A percentile compares a stretch with the other conserved stretches of the same genome.
These are phyloP conservation scores for Gymnopus androsaceus DNA, from an alignment of 1,284 basidiomycete genomes.

Conservation along the genomic window DNA sequence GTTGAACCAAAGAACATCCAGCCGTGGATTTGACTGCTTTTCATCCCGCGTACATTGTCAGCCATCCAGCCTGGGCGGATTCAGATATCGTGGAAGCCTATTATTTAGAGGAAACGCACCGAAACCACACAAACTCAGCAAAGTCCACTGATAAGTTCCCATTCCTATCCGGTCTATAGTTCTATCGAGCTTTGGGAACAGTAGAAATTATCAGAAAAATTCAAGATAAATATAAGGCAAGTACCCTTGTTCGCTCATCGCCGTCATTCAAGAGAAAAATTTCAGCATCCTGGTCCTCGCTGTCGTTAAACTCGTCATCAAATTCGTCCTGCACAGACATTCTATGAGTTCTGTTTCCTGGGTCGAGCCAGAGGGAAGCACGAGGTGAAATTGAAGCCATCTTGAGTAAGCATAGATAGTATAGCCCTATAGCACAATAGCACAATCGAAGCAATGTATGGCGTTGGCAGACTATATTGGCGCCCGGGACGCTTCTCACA, in stretches of 20 bases:
- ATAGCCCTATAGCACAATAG: not conserved
- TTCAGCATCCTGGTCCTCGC: constrained; percentile 30
- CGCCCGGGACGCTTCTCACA: not conserved
- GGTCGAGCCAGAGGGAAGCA: constrained; percentile 21
- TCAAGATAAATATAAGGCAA: constrained; percentile 10
- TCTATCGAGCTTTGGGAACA: constrained; percentile 57
- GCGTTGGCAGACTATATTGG: not conserved
- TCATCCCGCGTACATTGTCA: constrained; percentile 66
- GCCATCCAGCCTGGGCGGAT: constrained; percentile 71
- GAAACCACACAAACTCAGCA: constrained; percentile 82
- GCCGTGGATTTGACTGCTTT: not conserved
- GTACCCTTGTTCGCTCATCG: constrained; percentile 63
- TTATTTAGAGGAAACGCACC: constrained; percentile 51
- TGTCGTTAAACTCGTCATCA: constrained; percentile 28
- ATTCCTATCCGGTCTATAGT: constrained; percentile 90
- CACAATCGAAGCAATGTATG: not conserved
- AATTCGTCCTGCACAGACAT: constrained; percentile 3
- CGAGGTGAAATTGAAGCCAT: constrained; percentile 24
- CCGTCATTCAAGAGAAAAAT: constrained; percentile 25
- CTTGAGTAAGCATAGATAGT: constrained; percentile 7
- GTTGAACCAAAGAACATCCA: constrained; percentile 5
- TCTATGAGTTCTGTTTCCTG: constrained; percentile 4
- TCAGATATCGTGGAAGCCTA: not conserved
- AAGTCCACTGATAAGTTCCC: constrained; percentile 83
- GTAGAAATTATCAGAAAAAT: not conserved